These are phyloP conservation scores for Colletotrichum kahawae DNA, from an alignment of 2,329 filamentous ascomycete genomes.

Conservation along the genomic window DNA sequence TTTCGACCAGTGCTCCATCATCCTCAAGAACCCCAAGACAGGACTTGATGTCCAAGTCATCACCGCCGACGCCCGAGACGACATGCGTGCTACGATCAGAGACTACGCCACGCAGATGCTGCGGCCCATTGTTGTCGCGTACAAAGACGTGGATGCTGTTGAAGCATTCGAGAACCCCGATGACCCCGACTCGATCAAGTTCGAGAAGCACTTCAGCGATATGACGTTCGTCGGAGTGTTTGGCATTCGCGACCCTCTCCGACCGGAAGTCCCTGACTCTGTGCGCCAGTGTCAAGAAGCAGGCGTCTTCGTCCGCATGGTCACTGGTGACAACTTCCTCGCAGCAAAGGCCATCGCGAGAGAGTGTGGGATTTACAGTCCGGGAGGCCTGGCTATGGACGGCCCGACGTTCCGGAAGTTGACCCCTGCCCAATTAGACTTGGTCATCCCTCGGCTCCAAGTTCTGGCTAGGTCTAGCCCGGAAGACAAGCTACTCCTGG, in stretches of 20 bases:
- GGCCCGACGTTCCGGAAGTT: slow-evolving; percentile 70
- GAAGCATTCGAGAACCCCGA: slow-evolving; percentile 16
- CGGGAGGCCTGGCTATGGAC: slow-evolving; percentile 69
- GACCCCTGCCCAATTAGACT: slow-evolving; percentile 62
- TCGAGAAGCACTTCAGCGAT: slow-evolving; percentile 33
- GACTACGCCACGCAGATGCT: slow-evolving; percentile 70
- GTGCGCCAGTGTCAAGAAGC: slow-evolving; percentile 47
- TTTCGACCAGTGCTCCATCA: slow-evolving; percentile 46
- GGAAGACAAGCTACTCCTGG: slow-evolving; percentile 69
- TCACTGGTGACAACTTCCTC: slow-evolving; percentile 58
- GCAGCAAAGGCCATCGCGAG: slow-evolving; percentile 76
- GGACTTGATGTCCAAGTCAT: slow-evolving; percentile 32
- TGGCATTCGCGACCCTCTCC: slow-evolving; percentile 53
- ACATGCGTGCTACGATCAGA: slow-evolving; percentile 37
- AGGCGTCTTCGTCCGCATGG: slow-evolving; percentile 52
- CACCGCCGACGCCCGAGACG: slow-evolving; percentile 34
- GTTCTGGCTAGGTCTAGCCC: slow-evolving; percentile 70
- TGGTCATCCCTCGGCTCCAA: slow-evolving; percentile 62
- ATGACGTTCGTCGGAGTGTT: slow-evolving; percentile 57
- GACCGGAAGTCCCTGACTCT: slow-evolving; percentile 46
- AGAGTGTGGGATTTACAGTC: slow-evolving; percentile 72
- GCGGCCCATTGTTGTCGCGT: slow-evolving; percentile 69
- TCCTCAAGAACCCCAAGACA: slow-evolving; percentile 49
- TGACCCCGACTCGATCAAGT: slow-evolving; percentile 14
- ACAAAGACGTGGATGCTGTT: slow-evolving; percentile 64